phyloP scores from a whole-genome alignment of 108 stramenopile genomes.

The Pseudonitzschia pungens region DNA sequence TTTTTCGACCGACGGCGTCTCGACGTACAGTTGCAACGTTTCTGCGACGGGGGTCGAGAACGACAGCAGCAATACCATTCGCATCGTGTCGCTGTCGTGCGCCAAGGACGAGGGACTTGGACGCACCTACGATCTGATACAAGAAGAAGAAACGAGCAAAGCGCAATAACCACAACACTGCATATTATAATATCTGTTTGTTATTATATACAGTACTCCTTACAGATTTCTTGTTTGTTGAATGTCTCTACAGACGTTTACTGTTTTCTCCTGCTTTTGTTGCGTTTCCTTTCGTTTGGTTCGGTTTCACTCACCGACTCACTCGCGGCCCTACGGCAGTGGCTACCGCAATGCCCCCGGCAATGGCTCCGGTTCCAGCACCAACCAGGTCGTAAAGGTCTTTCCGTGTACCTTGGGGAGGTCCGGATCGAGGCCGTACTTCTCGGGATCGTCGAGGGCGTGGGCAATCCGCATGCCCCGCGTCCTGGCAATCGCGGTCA shows the following conservation, averaged over 20 bases:
- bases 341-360: too few relatives aligned
- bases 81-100: constrained; percentile 35
- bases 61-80: background rate
- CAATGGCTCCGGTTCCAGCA: background rate
- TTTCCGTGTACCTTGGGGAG: background rate
- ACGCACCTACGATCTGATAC: constrained; percentile 40
- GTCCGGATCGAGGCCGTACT: constrained; percentile 13
- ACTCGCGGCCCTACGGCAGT: too few relatives aligned
- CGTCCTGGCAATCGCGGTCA: constrained; percentile 34
- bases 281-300: background rate
- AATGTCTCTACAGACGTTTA: too few relatives aligned
- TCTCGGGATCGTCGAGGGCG: constrained; percentile 39
- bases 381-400: background rate
- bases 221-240: too few relatives aligned
- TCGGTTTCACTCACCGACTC: too few relatives aligned
- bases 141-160: constrained; percentile 6
- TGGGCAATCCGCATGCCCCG: constrained; percentile 39
- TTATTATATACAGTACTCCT: too few relatives aligned
- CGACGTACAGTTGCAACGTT: constrained; percentile 41
- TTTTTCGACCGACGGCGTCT: constrained; percentile 39
- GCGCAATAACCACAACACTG: background rate
- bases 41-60: constrained; percentile 25
- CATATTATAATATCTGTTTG: too few relatives aligned
- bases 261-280: background rate
- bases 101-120: constrained; percentile 45